Percentiles rank a stretch among this genome's conserved stretches.
These are phyloP conservation scores for Yamadazyma jaroonii DNA, from an alignment of 1,139 yeast genomes.

Conservation along the genomic window DNA sequence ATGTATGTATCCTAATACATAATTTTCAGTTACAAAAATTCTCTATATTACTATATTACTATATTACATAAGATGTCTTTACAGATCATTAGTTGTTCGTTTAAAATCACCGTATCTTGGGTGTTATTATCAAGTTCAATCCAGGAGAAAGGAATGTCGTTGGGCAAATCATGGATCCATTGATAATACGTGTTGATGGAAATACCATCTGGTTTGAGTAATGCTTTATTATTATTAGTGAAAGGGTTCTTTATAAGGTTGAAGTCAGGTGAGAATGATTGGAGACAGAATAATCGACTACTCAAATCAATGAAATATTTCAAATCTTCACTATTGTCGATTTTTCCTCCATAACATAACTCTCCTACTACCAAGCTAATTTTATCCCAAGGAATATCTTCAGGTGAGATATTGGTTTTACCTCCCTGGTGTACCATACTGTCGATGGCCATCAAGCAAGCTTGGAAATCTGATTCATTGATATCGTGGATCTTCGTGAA, in stretches of 20 bases:
- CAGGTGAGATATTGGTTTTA: conserved; percentile 41
- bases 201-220: conserved; percentile 50
- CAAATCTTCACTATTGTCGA: conserved; percentile 49
- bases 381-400: conserved; percentile 56
- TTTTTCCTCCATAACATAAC: conserved; percentile 73
- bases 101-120: conserved; percentile 22
- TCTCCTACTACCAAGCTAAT: conserved; percentile 49
- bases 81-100: conserved; percentile 18
- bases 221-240: conserved; percentile 15
- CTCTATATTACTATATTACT: neutral
- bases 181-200: conserved; percentile 28
- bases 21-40: conserved; percentile 4
- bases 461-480: conserved; percentile 69
- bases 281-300: conserved; percentile 21
- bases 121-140: conserved; percentile 51
- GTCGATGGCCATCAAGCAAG: conserved; percentile 46
- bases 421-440: conserved; percentile 23
- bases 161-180: conserved; percentile 61
- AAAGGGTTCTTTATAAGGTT: conserved; percentile 30
- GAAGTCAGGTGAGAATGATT: conserved; percentile 27
- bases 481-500: conserved; percentile 63
- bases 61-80: neutral
- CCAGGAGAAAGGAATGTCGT: conserved; percentile 62
- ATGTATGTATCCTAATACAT: conserved; percentile 8
- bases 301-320: conserved; percentile 25